Evolutionary conservation across 768 basidiomycete genomes (phyloP), one percentile per base, ranked within the genome.

Genomic region (Tubosaeta sp.): DNA sequence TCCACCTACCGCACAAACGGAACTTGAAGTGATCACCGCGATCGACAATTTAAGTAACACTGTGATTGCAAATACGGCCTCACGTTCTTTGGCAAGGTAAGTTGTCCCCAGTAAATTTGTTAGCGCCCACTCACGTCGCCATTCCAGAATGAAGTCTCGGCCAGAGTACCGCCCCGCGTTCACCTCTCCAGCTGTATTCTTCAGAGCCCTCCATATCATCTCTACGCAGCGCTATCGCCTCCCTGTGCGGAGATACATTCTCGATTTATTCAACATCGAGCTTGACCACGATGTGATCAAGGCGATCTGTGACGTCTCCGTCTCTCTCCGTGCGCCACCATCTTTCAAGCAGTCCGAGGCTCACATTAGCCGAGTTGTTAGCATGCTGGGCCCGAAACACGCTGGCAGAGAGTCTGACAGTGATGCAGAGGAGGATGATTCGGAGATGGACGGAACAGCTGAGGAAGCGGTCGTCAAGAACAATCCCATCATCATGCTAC

Each of bases 1-100:
- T 51, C 82, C 86, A 4, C 83, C 89, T 9, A 77, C 79, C 0
- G 73, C 80, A 7, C 81, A 84, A 54, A 72, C 79, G 32, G 94
- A 98, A 60, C 76, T 83, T 5, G 91, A 95, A 59, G 85, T 91
- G 25, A 78, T 94, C 59, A 86, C 87, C 4, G 90, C 91, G 4
- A 90, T 99, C 44, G 87, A 93, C 60, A 97, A 97, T 65, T 75
- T 99, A 36, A 86, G 88, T 25, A 99, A 99, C 64, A 91, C 94
- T 18, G 94, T 98, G 45, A 89, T 98, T 51, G 94, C 94, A 0
- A 94, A 94, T 61, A 83, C 90, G 21, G 94, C 96, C 1, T 98
- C 96, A 21, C 82, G 92, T 41, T 86, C 91, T 16, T 74, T 99
- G 34, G 86, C 91, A 25, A 82, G 81, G 93, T 94, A 62, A 56